Evolutionary conservation across 1,284 basidiomycete species (phyloP).

Genomic region (Apiotrichum akiyoshidainum): DNA sequence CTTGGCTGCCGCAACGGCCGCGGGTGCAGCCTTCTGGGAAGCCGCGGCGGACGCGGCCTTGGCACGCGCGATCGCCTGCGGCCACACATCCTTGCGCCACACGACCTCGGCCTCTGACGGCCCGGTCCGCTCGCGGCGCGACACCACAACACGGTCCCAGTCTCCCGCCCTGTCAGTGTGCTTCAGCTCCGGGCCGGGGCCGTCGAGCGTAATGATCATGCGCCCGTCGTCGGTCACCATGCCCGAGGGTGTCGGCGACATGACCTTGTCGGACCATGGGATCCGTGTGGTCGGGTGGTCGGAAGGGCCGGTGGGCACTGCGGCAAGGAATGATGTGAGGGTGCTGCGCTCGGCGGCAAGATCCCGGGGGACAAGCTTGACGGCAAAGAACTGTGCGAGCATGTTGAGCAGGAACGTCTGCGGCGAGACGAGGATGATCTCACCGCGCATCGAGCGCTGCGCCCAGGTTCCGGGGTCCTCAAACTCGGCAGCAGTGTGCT

Average conservation of each 20-base stretch:
- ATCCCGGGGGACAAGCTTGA: conserved; percentile 1
- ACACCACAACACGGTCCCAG: conserved; percentile 17
- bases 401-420: conserved; percentile 17
- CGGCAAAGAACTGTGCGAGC: conserved; percentile 13
- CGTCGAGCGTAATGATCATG: conserved; percentile 7
- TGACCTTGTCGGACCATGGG: conserved; percentile 18
- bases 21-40: not conserved
- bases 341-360: conserved; percentile 9
- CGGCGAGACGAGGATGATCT: conserved; percentile 18
- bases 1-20: not conserved
- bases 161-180: conserved; percentile 13
- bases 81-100: conserved; percentile 11
- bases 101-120: conserved; percentile 8
- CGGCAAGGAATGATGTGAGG: conserved; percentile 8
- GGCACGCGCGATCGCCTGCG: not conserved
- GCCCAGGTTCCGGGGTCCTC: conserved; percentile 6
- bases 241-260: conserved; percentile 3
- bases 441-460: conserved; percentile 3
- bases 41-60: not conserved
- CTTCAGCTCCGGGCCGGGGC: conserved; percentile 14
- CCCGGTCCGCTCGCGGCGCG: not conserved
- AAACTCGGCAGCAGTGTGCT: conserved; percentile 18
- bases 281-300: conserved; percentile 11
- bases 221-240: conserved; percentile 7
- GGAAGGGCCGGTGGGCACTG: conserved; percentile 10